Evolutionary conservation across 176 grass and related monocot species (phyloP).

Genomic region (Carex littledalei): DNA sequence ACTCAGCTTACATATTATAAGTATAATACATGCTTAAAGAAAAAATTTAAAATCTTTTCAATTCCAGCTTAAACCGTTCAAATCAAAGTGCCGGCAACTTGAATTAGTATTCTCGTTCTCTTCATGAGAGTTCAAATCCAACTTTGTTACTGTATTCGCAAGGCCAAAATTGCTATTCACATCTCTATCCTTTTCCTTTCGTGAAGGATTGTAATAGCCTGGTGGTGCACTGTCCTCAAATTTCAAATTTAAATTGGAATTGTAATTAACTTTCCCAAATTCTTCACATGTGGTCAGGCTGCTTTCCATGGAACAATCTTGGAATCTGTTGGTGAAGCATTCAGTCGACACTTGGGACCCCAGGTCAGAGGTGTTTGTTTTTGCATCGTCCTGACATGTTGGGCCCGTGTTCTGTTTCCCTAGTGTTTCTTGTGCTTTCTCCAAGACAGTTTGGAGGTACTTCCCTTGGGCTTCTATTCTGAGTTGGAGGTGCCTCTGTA

Average conservation of each 20-base stretch:
- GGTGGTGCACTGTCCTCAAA: not conserved
- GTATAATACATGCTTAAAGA: not conserved
- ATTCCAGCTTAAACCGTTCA: constrained; percentile 93
- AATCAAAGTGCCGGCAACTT: constrained; percentile 66
- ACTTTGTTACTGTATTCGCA: constrained; percentile 34
- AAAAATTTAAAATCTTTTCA: constrained; percentile 29
- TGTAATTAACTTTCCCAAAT: constrained; percentile 44
- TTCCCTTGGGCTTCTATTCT: constrained; percentile 92
- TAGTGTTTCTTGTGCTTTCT: constrained; percentile 89
- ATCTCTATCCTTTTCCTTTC: constrained; percentile 45
- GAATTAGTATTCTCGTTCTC: constrained; percentile 46
- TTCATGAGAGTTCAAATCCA: constrained; percentile 74
- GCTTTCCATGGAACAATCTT: constrained; percentile 60
- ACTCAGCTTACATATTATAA: not conserved
- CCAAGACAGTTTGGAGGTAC: constrained; percentile 86
- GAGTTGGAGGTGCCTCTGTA: constrained; percentile 82
- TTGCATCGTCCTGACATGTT: constrained; percentile 64
- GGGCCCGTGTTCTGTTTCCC: constrained; percentile 59
- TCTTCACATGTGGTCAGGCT: constrained; percentile 52
- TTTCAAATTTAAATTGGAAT: constrained; percentile 3
- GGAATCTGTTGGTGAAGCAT: constrained; percentile 45
- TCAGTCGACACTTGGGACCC: constrained; percentile 70
- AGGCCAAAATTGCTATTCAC: constrained; percentile 36
- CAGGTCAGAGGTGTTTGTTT: constrained; percentile 69
- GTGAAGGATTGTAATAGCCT: constrained; percentile 13